A percentile compares a stretch with the other conserved stretches of the same genome.
Evolutionary conservation across 2,329 filamentous ascomycete genomes (phyloP).

Genomic region (Nothopassalora personata): DNA sequence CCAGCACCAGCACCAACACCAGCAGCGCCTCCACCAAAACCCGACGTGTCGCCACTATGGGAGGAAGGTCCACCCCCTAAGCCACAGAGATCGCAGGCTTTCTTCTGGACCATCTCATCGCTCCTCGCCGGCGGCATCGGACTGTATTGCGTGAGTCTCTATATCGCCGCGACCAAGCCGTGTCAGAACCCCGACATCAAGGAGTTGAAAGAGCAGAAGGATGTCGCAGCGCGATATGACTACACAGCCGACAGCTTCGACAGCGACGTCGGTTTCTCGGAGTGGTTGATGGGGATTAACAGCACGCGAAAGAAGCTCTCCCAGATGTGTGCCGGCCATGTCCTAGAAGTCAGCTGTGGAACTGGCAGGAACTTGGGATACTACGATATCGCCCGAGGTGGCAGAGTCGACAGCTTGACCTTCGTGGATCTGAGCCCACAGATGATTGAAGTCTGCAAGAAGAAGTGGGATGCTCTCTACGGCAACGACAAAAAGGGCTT

Average conservation of each 20-base stretch:
- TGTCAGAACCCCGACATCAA: slow-evolving; percentile 22
- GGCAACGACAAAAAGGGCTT: slow-evolving; percentile 8
- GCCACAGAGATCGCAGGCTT: background rate
- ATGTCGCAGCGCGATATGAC: slow-evolving; percentile 44
- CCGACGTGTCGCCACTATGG: background rate
- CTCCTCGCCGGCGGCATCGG: slow-evolving; percentile 36
- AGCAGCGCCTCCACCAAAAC: background rate
- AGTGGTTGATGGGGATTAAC: slow-evolving; percentile 40
- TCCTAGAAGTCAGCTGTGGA: slow-evolving; percentile 46
- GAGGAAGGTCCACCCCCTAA: background rate
- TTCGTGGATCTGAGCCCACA: slow-evolving; percentile 44
- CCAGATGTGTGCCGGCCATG: slow-evolving; percentile 40
- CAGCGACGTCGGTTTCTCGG: slow-evolving; percentile 42
- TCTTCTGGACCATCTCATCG: background rate
- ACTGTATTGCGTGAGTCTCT: slow-evolving; percentile 38
- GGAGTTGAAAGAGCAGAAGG: slow-evolving; percentile 29
- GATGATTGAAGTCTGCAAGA: slow-evolving; percentile 46
- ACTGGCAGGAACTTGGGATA: slow-evolving; percentile 46
- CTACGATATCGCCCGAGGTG: slow-evolving; percentile 31
- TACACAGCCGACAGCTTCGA: slow-evolving; percentile 43
- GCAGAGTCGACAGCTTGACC: slow-evolving; percentile 39
- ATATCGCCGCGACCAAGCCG: slow-evolving; percentile 28
- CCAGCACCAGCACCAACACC: background rate
- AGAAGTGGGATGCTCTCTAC: slow-evolving; percentile 44
- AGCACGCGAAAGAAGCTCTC: slow-evolving; percentile 38